phyloP scores from a whole-genome alignment of 495 filamentous ascomycete species.

The Penicillium coprophilum region DNA sequence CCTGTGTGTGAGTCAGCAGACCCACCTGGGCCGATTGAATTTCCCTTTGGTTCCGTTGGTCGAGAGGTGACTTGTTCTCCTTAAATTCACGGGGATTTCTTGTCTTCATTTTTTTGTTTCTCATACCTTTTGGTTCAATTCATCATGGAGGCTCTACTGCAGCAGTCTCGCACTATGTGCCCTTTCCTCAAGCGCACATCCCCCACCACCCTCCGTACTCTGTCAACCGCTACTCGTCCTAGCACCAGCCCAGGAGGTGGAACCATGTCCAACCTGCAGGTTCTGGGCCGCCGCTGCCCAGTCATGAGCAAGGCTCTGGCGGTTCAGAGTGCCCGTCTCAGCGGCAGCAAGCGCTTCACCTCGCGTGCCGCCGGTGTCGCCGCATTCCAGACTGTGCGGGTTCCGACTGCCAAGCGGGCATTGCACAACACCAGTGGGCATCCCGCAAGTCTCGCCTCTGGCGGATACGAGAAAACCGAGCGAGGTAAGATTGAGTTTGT shows the following conservation, averaged over 20 bases:
- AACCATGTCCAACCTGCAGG: conserved; percentile 95
- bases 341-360: conserved; percentile 47
- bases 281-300: conserved; percentile 90
- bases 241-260: conserved; percentile 75
- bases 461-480: conserved; percentile 59
- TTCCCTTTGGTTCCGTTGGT: conserved; percentile 3
- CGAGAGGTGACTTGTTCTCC: neutral
- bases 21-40: conserved; percentile 11
- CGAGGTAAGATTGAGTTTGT: conserved; percentile 46
- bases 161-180: conserved; percentile 92
- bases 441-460: conserved; percentile 69
- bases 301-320: conserved; percentile 98
- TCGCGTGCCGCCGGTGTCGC: conserved; percentile 40
- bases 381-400: conserved; percentile 34
- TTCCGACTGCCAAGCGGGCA: conserved; percentile 57
- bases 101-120: neutral
- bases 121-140: conserved; percentile 12
- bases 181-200: conserved; percentile 95
- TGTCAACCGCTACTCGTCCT: conserved; percentile 76
- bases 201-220: conserved; percentile 80
- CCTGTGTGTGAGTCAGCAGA: conserved; percentile 14
- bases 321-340: conserved; percentile 71
- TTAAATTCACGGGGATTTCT: neutral
- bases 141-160: conserved; percentile 86
- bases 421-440: conserved; percentile 76